Conservation (phyloP, 176 grass and related monocot genomes). For the Phoenix dactylifera region DNA sequence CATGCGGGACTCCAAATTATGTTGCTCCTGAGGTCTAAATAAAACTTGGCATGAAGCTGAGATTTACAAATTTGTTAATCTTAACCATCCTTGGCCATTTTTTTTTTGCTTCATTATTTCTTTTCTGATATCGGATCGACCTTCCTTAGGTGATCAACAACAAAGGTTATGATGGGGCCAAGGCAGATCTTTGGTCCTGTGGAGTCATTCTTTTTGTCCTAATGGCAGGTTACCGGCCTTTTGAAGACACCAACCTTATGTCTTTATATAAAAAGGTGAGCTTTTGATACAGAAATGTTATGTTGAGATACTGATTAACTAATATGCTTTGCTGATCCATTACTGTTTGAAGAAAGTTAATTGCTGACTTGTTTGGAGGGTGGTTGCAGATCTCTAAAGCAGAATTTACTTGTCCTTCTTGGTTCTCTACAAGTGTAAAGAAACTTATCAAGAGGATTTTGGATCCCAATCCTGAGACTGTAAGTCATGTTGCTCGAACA, state of each 20-base stretch:
- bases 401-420: constrained; percentile 75
- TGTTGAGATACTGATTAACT: too few species aligned
- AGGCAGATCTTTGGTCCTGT: constrained; percentile 98
- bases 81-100: too few species aligned
- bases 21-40: constrained; percentile 78
- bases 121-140: not conserved
- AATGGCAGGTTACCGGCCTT: constrained; percentile 86
- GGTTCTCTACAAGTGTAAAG: constrained; percentile 92
- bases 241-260: constrained; percentile 85
- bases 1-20: constrained; percentile 98
- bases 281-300: not conserved
- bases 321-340: too few species aligned
- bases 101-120: not conserved
- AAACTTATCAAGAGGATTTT: constrained; percentile 94
- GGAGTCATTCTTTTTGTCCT: constrained; percentile 97
- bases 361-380: not conserved
- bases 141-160: constrained; percentile 65
- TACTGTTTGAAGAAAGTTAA: not conserved
- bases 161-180: constrained; percentile 95
- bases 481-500: constrained; percentile 14
- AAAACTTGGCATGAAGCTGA: too few species aligned
- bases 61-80: too few species aligned
- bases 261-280: constrained; percentile 92
- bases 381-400: constrained; percentile 83
- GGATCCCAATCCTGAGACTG: constrained; percentile 70